A percentile compares a stretch with the other conserved stretches of the same genome.
Evolutionary conservation across 1,284 basidiomycete genomes (phyloP).

Genomic region (Prillingera fragicola): DNA sequence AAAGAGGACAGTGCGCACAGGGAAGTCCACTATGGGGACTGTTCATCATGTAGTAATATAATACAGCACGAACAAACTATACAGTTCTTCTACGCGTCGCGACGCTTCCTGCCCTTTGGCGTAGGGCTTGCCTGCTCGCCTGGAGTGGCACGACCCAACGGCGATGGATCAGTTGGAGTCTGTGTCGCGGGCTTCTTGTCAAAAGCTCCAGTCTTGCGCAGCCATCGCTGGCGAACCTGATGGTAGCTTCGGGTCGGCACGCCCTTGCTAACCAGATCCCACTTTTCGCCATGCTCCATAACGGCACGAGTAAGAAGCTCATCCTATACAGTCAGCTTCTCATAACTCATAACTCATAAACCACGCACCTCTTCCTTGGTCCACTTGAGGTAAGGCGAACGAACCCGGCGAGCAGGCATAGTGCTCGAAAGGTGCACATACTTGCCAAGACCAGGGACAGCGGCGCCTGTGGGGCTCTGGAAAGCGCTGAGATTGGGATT

Average conservation of each 20-base stretch:
- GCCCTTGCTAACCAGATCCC: conserved; percentile 46
- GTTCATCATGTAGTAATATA: too few species aligned
- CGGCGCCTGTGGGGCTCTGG: conserved; percentile 32
- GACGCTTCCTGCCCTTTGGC: conserved; percentile 13
- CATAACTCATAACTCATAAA: too few species aligned
- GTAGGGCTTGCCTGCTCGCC: conserved; percentile 19
- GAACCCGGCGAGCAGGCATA: conserved; percentile 37
- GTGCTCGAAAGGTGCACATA: conserved; percentile 42
- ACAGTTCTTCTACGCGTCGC: neutral
- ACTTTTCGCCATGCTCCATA: conserved; percentile 46
- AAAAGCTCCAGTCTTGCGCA: conserved; percentile 45
- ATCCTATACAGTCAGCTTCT: conserved; percentile 28
- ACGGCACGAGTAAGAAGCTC: conserved; percentile 45
- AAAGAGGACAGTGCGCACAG: neutral
- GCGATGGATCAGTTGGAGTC: conserved; percentile 11
- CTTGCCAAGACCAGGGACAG: conserved; percentile 43
- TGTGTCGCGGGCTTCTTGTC: conserved; percentile 35
- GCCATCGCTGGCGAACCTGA: conserved; percentile 45
- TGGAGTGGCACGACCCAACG: conserved; percentile 4
- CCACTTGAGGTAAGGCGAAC: conserved; percentile 46
- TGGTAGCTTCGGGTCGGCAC: conserved; percentile 46
- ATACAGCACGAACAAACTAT: neutral
- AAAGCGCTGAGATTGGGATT: conserved; percentile 13
- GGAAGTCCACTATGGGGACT: neutral
- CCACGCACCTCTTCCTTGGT: conserved; percentile 43